Evolutionary conservation across 202 grass and related monocot species (phyloP).

Genomic region (Zoysia matrella): DNA sequence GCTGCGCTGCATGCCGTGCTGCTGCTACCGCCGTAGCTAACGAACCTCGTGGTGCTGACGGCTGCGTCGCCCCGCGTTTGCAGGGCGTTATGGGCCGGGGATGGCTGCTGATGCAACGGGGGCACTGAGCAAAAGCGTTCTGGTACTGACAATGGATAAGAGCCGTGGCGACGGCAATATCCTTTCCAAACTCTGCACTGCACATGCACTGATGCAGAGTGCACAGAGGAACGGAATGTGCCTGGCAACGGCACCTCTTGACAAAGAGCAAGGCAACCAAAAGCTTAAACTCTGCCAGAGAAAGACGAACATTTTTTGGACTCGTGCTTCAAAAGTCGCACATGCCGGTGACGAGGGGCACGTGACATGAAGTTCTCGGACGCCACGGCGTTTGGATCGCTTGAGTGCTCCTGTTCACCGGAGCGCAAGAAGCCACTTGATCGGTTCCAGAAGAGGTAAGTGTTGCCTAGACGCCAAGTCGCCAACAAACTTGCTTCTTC

Average conservation of each 20-base stretch:
- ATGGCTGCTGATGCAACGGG: constrained; percentile 1
- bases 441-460: background rate
- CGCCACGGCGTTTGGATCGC: background rate
- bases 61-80: constrained; percentile 29
- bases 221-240: constrained; percentile 16
- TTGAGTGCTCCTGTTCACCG: background rate
- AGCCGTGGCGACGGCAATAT: constrained; percentile 7
- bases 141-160: background rate
- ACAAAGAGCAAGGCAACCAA: background rate
- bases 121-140: constrained; percentile 30
- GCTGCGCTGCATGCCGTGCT: constrained; percentile 6
- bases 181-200: constrained; percentile 22
- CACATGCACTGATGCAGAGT: constrained; percentile 9
- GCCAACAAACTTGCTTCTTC: background rate
- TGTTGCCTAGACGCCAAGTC: constrained; percentile 1
- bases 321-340: background rate
- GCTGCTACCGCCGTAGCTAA: constrained; percentile 12
- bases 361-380: background rate
- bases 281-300: background rate
- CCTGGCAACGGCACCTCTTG: background rate
- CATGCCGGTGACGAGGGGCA: too few species aligned
- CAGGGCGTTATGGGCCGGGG: constrained; percentile 14
- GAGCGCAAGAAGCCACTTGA: constrained; percentile 9
- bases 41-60: constrained; percentile 27
- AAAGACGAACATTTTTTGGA: background rate